Evolutionary conservation across 768 basidiomycete species (phyloP), one percentile per base, ranked within the genome.

Genomic region (Filobasidium wieringae): DNA sequence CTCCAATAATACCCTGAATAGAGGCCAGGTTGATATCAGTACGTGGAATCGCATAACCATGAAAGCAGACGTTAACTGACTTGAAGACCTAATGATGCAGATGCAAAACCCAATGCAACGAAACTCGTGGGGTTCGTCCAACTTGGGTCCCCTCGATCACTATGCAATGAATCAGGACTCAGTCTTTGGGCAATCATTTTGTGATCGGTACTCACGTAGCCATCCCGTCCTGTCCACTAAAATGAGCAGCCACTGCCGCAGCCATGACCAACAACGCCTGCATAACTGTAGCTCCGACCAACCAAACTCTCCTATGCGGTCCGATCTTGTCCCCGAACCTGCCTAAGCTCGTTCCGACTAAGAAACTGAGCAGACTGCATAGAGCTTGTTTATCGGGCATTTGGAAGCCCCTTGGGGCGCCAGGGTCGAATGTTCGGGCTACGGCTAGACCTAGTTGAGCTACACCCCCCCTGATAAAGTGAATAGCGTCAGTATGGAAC

Each of bases 321-420:
- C 89, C 89, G 26, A 90, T 78, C 57, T 78, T 78, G 74, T 92
- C 87, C n/a, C 89, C 88, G 15, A 71, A 27, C 24, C 88, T 83
- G 0, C 88, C 88, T 53, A 88, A 50, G 70, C 80, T 82, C n/a
- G 87, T 81, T 7, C 89, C 88, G 9, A 77, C 57, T 63, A 86
- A 79, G 79, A 91, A 91, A n/a, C 81, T 72, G 57, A 87, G 66
- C 11, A 91, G 73, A n/a, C 86, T 88, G 33, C 80, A 81, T 53
- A 93, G 76, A 15, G 89, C 88, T 70, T 88, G 88, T 70, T 82
- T 83, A 66, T 95, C 90, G 2, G 87, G 79, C 55, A 79, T 80
- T 72, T 87, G 87, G 76, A 92, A 90, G 0, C 78, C 72, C 15
- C 68, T 68, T 66, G 85, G 81, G 8, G 59, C 60, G 8, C 57